phyloP scores from a whole-genome alignment of 2,329 filamentous ascomycete species.

The Microthyrium microscopicum region DNA sequence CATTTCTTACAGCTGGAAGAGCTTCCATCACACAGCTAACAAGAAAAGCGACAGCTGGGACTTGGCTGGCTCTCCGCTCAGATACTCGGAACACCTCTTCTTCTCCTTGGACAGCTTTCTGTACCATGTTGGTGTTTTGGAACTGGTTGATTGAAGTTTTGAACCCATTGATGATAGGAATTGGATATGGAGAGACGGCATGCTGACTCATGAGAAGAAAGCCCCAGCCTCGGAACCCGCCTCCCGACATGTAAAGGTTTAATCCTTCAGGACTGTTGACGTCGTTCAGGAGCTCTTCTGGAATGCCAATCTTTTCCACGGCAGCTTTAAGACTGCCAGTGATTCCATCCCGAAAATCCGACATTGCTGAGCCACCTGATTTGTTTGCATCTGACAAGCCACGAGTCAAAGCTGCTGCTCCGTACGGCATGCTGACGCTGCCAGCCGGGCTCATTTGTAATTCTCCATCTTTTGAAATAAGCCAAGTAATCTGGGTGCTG shows the following conservation, averaged over 20 bases:
- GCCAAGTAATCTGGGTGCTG: constrained; percentile 54
- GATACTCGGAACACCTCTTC: constrained; percentile 52
- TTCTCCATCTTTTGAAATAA: constrained; percentile 33
- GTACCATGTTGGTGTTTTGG: constrained; percentile 31
- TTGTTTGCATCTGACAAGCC: constrained; percentile 30
- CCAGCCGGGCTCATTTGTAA: constrained; percentile 36
- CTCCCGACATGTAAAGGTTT: constrained; percentile 71
- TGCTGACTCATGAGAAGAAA: constrained; percentile 75
- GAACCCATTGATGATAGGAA: constrained; percentile 70
- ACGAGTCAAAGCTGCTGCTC: constrained; percentile 47
- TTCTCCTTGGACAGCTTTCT: constrained; percentile 22
- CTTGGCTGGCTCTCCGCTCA: constrained; percentile 60
- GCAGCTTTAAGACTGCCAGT: constrained; percentile 40
- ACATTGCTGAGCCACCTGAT: constrained; percentile 13
- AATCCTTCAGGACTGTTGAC: constrained; percentile 34
- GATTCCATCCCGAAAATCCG: constrained; percentile 30
- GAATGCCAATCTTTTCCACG: constrained; percentile 39
- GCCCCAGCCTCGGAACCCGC: constrained; percentile 80
- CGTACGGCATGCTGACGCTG: constrained; percentile 52
- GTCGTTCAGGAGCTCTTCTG: constrained; percentile 31
- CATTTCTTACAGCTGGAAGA: constrained; percentile 52
- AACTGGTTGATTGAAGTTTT: constrained; percentile 47
- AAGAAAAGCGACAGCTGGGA: constrained; percentile 67
- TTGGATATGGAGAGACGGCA: constrained; percentile 60
- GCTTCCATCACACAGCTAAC: constrained; percentile 57